These are phyloP conservation scores for Yarrowia sp. DNA, from an alignment of 805 yeast species.

Conservation along the genomic window DNA sequence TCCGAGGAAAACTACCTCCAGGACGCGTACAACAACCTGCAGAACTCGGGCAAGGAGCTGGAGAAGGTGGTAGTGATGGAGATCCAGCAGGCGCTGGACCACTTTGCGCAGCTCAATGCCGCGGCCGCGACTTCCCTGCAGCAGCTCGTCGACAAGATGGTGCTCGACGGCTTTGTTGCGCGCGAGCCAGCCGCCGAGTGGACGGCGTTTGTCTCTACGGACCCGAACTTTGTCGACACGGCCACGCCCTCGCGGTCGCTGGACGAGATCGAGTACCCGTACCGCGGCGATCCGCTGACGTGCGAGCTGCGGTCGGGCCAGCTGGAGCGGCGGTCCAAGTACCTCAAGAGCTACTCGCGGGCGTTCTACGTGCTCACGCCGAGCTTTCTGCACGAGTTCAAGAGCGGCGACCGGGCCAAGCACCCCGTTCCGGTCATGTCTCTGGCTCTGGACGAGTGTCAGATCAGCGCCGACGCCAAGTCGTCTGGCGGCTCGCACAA, in stretches of 20 bases:
- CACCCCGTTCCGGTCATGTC: slow-evolving; percentile 85
- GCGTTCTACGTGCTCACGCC: slow-evolving; percentile 93
- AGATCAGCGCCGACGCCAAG: slow-evolving; percentile 76
- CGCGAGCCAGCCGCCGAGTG: slow-evolving; percentile 83
- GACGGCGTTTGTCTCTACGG: slow-evolving; percentile 75
- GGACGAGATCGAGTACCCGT: slow-evolving; percentile 61
- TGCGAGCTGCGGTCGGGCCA: slow-evolving; percentile 70
- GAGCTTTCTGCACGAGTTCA: slow-evolving; percentile 84
- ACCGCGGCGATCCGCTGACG: slow-evolving; percentile 68
- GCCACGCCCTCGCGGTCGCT: slow-evolving; percentile 59
- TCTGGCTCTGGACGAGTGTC: slow-evolving; percentile 71
- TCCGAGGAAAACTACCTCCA: slow-evolving; percentile 81
- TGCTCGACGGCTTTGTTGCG: slow-evolving; percentile 71
- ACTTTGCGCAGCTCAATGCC: slow-evolving; percentile 55
- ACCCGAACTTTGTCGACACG: slow-evolving; percentile 67
- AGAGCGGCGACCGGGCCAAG: slow-evolving; percentile 72
- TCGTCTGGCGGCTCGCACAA: slow-evolving; percentile 52
- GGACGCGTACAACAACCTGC: slow-evolving; percentile 84
- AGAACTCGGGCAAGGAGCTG: slow-evolving; percentile 81
- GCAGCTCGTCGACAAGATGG: slow-evolving; percentile 61
- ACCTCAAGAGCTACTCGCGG: slow-evolving; percentile 81
- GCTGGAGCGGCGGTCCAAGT: slow-evolving; percentile 87
- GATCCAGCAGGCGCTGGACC: slow-evolving; percentile 75
- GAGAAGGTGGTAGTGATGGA: slow-evolving; percentile 86
- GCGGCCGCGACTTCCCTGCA: slow-evolving; percentile 36